Conservation (phyloP, 768 basidiomycete genomes). For the Hygrophorus russula region DNA sequence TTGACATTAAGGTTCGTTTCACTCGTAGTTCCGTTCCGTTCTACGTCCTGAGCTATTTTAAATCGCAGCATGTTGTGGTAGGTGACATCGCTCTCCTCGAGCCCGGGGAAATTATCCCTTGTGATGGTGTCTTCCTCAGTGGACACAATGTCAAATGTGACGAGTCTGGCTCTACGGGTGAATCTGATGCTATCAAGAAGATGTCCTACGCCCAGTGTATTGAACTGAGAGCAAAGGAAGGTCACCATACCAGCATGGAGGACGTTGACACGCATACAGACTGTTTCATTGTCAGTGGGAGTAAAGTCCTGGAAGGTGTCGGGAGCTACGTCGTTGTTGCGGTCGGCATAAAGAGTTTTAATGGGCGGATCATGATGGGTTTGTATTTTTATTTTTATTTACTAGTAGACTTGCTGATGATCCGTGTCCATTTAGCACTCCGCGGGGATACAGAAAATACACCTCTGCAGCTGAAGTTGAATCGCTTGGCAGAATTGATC, state of each 20-base stretch:
- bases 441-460: constrained; percentile 83
- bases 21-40: constrained; percentile 8
- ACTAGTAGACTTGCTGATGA: constrained; percentile 1
- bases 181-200: constrained; percentile 93
- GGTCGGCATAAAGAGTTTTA: constrained; percentile 87
- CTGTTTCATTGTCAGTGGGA: constrained; percentile 86
- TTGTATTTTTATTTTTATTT: constrained; percentile 17
- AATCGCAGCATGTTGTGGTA: constrained; percentile 72
- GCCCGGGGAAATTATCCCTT: constrained; percentile 93
- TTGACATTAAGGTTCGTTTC: constrained; percentile 65
- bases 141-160: constrained; percentile 95
- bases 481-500: constrained; percentile 88
- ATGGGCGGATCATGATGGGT: constrained; percentile 98
- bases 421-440: constrained; percentile 43
- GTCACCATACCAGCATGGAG: neutral
- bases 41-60: constrained; percentile 11
- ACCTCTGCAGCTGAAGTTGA: constrained; percentile 89
- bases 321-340: constrained; percentile 89
- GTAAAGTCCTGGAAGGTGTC: constrained; percentile 90
- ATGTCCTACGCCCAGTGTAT: constrained; percentile 62
- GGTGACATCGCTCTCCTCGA: constrained; percentile 89
- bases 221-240: constrained; percentile 23
- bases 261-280: constrained; percentile 49
- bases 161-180: constrained; percentile 93
- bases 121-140: constrained; percentile 87